Base-by-base conservation (phyloP, 2,329 filamentous ascomycete species). In the Colletotrichum caudatum region DNA sequence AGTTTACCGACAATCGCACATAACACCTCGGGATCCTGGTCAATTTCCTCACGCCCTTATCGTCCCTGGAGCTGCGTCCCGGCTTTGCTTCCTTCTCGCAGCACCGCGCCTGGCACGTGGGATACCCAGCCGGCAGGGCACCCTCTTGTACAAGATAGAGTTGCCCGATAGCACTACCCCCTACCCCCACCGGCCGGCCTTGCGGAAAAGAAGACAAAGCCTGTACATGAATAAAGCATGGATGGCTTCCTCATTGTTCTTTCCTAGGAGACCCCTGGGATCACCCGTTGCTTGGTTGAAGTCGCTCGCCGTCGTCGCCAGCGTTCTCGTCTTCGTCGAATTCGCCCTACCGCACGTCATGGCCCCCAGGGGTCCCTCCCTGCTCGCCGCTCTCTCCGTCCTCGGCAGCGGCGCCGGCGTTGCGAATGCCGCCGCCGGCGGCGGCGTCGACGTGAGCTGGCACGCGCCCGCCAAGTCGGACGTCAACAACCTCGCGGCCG, bases 401-500 rank as follows among this genome's bases (percentile, higher is more conserved):
- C 46, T 57, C 37, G 65, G 61, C 56, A 61, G 62, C 51, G 39
- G 44, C 51, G 33, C 23, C 37, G 5, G 41, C n/a, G 54, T 44
- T 48, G 11, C 26, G 16, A 60, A 9, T 7, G 48, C 68, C 59
- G 48, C 48, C 33, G 64, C 69, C 59, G 41, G 39, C 33, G 41
- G 39, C 33, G 69, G 58, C 26, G 75, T 82, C 0, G 85, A 88
- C 74, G 76, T 87, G 16, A 77, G 77, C 59, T 93, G 91, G 91
- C 81, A 91, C 78, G 78, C 89, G 16, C 91, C 91, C 0, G 81
- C 83, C 20, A 77, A 83, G 26, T 86, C 84, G 5, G 78, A 81
- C 57, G 84, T 93, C 75, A 94, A 93, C 77, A 85, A 91, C 76
- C 81, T 94, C 4, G 82, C 82, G 0, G 79, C 82, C 6, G 90